Base-by-base conservation (phyloP, 169 alveolate genomes). In the Theileria equi region DNA sequence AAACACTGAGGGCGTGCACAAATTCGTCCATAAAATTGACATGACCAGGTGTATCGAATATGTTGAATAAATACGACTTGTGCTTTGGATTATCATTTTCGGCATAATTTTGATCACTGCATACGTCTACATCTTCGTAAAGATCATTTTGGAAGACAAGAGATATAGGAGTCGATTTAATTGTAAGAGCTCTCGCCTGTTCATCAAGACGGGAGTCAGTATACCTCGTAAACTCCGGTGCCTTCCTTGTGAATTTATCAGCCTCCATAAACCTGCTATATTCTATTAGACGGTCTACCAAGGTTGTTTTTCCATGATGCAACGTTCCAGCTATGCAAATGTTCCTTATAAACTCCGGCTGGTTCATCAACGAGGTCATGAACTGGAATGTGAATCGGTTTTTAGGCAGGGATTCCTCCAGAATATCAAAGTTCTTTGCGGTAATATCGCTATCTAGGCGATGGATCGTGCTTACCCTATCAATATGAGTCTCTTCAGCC, bases 171-270 rank as follows among this genome's bases (percentile, higher is more conserved):
- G 91, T 84, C 40, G 98, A 90, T 82, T 98, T 98, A 52, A 98
- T 90, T 16, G 98, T 92, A 59, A 98, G 83, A 55, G 93, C 94
- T 43, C 99, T 88, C 38, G 96, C 96, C 70, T 92, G 96, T 79
- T 98, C 99, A 88, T 97, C 99, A 53, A 80, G 88, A 50, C 99
- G 81, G 10, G 96, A 90, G 86, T 98, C 99, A n/a, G 97, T 93
- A 83, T 95, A 98, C 48, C 95, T 44, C 11, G 55, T 57, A 59
- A 80, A 80, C 10, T 53, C 70, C 57, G 36, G 54, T 54, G 36
- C 69, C 65, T 5, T 58, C 80, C 6, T 61, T 55, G 17, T 70
- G 50, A 61, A 76, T 70, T 62, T 47, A 68, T 8, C 21, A 36
- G 36, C 59, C 55, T 5, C 65, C 61, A 89, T 88, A 62, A 73